phyloP scores from a whole-genome alignment of 768 basidiomycete genomes.

The Lanmaoa rubissima region DNA sequence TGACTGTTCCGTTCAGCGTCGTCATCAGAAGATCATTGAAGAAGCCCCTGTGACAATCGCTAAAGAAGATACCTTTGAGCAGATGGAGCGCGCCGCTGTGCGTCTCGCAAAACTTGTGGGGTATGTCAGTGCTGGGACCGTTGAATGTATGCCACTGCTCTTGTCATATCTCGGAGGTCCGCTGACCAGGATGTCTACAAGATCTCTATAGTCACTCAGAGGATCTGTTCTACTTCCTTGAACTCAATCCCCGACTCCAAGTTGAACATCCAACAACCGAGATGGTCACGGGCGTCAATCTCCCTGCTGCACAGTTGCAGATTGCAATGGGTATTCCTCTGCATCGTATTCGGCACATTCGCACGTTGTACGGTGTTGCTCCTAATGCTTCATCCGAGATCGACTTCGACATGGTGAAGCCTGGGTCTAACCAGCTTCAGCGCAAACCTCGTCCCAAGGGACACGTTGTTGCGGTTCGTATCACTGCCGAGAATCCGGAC shows the following conservation, averaged over 20 bases:
- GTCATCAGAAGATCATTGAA: conserved; percentile 99
- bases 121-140: conserved; percentile 98
- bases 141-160: conserved; percentile 66
- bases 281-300: conserved; percentile 99
- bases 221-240: conserved; percentile 95
- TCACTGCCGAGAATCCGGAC: conserved; percentile 99
- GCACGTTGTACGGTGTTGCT: conserved; percentile 91
- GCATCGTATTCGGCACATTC: conserved; percentile 93
- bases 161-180: background rate
- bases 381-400: conserved; percentile 89
- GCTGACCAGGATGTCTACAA: conserved; percentile 28
- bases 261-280: conserved; percentile 99
- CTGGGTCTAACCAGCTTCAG: conserved; percentile 83
- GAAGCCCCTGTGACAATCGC: conserved; percentile 99
- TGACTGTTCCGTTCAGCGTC: conserved; percentile 98
- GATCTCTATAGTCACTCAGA: conserved; percentile 95
- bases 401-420: conserved; percentile 93
- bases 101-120: conserved; percentile 98
- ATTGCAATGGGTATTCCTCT: conserved; percentile 98
- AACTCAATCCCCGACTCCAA: conserved; percentile 98
- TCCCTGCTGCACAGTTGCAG: conserved; percentile 96
- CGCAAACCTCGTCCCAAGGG: conserved; percentile 96
- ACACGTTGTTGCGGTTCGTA: conserved; percentile 98
- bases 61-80: conserved; percentile 83
- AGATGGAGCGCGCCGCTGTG: conserved; percentile 99